Percentiles rank a stretch among this genome's conserved stretches.
Evolutionary conservation across 1,284 basidiomycete genomes (phyloP).

Genomic region (Rhodotorula sp.): DNA sequence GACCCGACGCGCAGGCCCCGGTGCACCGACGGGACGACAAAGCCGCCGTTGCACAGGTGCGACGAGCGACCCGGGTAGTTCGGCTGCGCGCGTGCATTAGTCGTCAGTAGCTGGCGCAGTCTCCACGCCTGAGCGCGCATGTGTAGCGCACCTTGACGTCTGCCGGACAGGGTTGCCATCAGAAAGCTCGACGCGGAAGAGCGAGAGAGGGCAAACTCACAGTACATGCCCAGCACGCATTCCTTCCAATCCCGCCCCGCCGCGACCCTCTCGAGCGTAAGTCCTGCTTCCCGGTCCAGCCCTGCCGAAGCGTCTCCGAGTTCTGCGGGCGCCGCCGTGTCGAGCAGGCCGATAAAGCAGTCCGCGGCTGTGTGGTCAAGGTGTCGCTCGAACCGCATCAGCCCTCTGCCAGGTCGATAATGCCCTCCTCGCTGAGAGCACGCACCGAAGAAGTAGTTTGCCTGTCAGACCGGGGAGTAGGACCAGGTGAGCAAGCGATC

Average conservation of each 20-base stretch:
- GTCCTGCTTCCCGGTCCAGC: conserved; percentile 43
- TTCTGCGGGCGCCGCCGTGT: conserved; percentile 1
- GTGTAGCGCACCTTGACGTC: conserved; percentile 61
- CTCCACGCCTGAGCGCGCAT: no score
- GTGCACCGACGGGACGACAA: conserved; percentile 71
- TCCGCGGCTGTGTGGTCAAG: conserved; percentile 22
- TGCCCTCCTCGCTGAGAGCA: no score
- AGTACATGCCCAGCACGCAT: conserved; percentile 63
- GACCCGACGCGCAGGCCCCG: conserved; percentile 71
- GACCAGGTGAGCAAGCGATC: no score
- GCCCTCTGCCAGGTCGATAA: no score
- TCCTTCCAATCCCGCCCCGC: conserved; percentile 64
- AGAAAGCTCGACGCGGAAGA: neutral
- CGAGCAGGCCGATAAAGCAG: conserved; percentile 38
- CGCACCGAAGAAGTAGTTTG: conserved; percentile 38
- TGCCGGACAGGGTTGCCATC: neutral
- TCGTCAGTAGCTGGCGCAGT: neutral
- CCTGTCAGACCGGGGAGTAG: neutral
- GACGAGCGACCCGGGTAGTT: conserved; percentile 92
- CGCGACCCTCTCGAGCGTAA: conserved; percentile 55
- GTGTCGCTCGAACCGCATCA: neutral
- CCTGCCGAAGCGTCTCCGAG: conserved; percentile 1
- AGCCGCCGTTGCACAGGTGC: conserved; percentile 89
- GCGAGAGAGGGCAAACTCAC: conserved; percentile 13
- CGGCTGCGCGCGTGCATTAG: conserved; percentile 56